Evolutionary conservation across 2,329 filamentous ascomycete species (phyloP), one percentile per base, ranked within the genome.

Genomic region (Macroventuria anomochaeta): DNA sequence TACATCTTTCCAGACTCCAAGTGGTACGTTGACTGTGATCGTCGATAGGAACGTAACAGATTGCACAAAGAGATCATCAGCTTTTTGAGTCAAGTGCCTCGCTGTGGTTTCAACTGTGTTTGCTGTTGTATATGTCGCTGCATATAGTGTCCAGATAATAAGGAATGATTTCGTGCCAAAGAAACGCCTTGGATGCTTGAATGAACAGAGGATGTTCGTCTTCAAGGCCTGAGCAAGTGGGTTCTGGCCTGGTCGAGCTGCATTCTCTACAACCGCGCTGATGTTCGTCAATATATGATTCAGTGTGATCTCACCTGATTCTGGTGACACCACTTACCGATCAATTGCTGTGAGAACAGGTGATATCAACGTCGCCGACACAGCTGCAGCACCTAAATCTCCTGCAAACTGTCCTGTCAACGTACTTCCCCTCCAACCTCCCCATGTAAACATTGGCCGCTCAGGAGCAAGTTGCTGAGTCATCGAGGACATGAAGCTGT

Each of bases 1-100:
- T 29, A 72, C 55, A 41, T 72, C 67, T 51, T 71, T 69, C 61
- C 62, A 66, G 7, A 70, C 59, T 12, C 64, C 63, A 6, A 68
- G 41, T 1, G 68, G 67, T 8, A 70, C 62, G 36, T 71, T 70
- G 26, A 70, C 55, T 5, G 63, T 21, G 20, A 66, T 64, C 5
- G 67, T 70, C 15, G 65, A 64, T 1, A 68, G 33, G 15, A 70
- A 67, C 2, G 59, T 65, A n/a, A 69, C 47, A 10, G 64, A 63
- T 25, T 59, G 61, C 21, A 59, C 44, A 4, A 62, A 36, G 2
- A 64, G 47, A n/a, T 58, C 39, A 21, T 66, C 57, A 4, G 50
- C 53, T 2, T 57, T 52, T 2, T 54, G 25, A 25, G 42, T 58
- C 4, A 62, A 46, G 7, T 59, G 38, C n/a, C 44, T 56, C 0